Base-by-base conservation (phyloP, 1,139 yeast genomes). In the Suhomyces bolitotheri region DNA sequence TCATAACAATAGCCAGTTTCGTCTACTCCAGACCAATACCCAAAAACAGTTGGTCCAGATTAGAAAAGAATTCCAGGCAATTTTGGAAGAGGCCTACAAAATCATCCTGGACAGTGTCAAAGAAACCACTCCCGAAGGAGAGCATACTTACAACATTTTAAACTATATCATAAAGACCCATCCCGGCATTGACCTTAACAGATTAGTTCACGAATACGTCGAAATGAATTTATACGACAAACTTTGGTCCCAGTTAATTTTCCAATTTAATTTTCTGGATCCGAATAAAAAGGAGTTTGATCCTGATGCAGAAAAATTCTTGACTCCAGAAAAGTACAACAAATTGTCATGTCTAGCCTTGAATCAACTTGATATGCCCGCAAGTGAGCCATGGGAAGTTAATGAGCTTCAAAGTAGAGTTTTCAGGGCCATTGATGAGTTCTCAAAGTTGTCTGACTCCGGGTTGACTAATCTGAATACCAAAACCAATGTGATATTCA, bases 321-420 rank as follows among this genome's bases (percentile, higher is more conserved):
- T 62, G 36, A 53, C 75, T 8, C 39, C 54, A 20, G 53, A 62
- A 24, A 53, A 57, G 36, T 76, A 77, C 58, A 53, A 65, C 2
- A 47, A 56, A 7, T 49, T 88, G 13, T 64, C 72, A 12, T 54
- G 75, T 48, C 53, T 89, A 5, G 82, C 94, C 22, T 57, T 89
- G 9, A 80, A 82, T 34, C 96, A 89, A 51, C 70, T 88, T 5
- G 90, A 82, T 9, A 59, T 79, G 21, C 87, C 81, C 5, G 63
- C 60, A 3, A 49, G 55, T 28, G 48, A 62, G 41, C 72, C 74
- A 31, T 55, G 70, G 73, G 53, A 46, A 53, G 40, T 62, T 13
- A 71, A 70, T 44, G 56, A 53, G 4, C 49, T 78, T 16, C 82
- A 81, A 41, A 63, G 61, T 33, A 62, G 78, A 28, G 69, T 85